Evolutionary conservation across 805 yeast species (phyloP).

Genomic region (Wilhelminamyces savonicus): DNA sequence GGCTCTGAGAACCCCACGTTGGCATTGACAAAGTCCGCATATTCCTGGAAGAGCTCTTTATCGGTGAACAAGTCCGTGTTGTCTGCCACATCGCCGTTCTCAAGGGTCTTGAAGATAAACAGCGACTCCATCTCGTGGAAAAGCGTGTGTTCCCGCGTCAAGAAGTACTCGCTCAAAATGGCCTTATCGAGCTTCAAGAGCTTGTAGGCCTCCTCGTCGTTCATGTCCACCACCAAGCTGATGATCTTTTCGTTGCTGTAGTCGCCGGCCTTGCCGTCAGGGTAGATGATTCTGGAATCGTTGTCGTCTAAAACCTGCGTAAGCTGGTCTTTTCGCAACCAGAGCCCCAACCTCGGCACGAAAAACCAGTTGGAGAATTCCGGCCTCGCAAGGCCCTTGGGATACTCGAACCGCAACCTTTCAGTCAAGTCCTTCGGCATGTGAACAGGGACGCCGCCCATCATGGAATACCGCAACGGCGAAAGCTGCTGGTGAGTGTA

Average conservation of each 20-base stretch:
- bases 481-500: conserved; percentile 7
- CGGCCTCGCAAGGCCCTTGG: conserved; percentile 3
- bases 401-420: conserved; percentile 7
- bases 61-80: no score
- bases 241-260: conserved; percentile 8
- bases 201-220: conserved; percentile 16
- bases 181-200: conserved; percentile 15
- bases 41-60: no score
- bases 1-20: no score
- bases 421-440: conserved; percentile 6
- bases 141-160: conserved; percentile 10
- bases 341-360: conserved; percentile 8
- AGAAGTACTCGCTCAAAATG: conserved; percentile 14
- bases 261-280: neutral
- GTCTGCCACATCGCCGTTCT: no score
- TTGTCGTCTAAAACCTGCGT: conserved; percentile 4
- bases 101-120: no score
- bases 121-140: conserved; percentile 12
- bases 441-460: conserved; percentile 8
- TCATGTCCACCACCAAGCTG: conserved; percentile 12
- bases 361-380: conserved; percentile 8
- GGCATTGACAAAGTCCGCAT: no score
- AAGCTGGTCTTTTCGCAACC: conserved; percentile 6
- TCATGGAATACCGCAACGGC: conserved; percentile 10
- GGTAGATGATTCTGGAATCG: conserved; percentile 4